These are phyloP conservation scores for Arabis hirsuta DNA, from an alignment of 345 rosid genomes.

Conservation along the genomic window DNA sequence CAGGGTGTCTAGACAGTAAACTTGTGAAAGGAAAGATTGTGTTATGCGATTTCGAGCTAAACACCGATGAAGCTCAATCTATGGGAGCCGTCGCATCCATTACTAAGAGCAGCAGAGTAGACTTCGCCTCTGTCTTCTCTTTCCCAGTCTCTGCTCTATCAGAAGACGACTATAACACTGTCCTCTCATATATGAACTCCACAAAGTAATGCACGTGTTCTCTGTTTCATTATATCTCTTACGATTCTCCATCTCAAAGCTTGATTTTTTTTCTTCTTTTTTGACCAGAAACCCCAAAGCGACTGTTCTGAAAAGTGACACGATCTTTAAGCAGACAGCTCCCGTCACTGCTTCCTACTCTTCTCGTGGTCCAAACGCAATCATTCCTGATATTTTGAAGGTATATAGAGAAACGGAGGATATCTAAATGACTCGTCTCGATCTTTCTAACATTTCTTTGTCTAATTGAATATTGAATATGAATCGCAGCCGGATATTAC, in stretches of 20 bases:
- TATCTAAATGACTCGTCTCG: not conserved
- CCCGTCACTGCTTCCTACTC: conserved; percentile 50
- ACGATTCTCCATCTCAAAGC: not conserved
- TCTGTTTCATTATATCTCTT: not conserved
- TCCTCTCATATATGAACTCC: conserved; percentile 43
- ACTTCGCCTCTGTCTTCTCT: conserved; percentile 28
- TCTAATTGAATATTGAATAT: conserved; percentile 9
- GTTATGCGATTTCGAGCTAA: conserved; percentile 23
- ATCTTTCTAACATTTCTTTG: not conserved
- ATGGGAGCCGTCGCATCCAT: conserved; percentile 44
- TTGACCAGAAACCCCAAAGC: conserved; percentile 39
- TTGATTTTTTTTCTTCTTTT: not conserved
- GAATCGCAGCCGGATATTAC: conserved; percentile 61
- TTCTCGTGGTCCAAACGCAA: conserved; percentile 59
- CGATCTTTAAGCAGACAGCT: conserved; percentile 35
- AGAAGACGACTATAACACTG: not conserved
- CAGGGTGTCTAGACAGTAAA: conserved; percentile 37
- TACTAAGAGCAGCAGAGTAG: not conserved
- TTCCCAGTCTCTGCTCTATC: conserved; percentile 40
- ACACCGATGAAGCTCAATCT: conserved; percentile 20
- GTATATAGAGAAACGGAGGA: conserved; percentile 23
- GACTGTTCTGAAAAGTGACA: conserved; percentile 43
- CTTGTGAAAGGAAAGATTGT: conserved; percentile 54
- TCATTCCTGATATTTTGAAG: conserved; percentile 57
- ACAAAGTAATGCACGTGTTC: conserved; percentile 39